These are phyloP conservation scores for Entoloma clypeatum DNA, from an alignment of 1,284 basidiomycete genomes.

Conservation along the genomic window DNA sequence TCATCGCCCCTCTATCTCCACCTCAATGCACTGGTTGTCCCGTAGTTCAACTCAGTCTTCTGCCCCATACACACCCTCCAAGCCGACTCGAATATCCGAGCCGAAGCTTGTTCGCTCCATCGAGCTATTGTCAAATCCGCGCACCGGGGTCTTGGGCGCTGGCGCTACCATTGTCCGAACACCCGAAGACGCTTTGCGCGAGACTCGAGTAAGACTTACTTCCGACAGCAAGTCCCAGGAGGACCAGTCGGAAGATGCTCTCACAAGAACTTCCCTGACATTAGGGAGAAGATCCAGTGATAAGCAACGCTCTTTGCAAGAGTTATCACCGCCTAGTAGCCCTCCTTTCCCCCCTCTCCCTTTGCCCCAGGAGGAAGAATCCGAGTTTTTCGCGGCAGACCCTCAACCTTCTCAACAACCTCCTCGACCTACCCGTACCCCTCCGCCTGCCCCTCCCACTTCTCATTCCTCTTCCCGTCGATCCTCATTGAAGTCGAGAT, in stretches of 20 bases:
- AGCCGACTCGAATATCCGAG: slow-evolving; percentile 57
- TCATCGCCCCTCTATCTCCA: slow-evolving; percentile 38
- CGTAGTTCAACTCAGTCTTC: slow-evolving; percentile 33
- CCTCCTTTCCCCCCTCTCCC: slow-evolving; percentile 56
- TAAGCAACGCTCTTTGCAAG: slow-evolving; percentile 12
- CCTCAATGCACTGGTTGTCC: slow-evolving; percentile 50
- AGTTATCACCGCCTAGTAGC: slow-evolving; percentile 36
- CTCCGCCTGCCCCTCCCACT: slow-evolving; percentile 29
- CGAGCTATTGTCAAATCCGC: slow-evolving; percentile 38
- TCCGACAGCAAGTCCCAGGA: slow-evolving; percentile 22
- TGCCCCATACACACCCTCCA: slow-evolving; percentile 31
- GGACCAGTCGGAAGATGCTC: slow-evolving; percentile 4
- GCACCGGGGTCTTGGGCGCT: slow-evolving; percentile 52
- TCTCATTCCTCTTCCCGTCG: slow-evolving; percentile 28
- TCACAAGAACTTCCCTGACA: slow-evolving; percentile 11
- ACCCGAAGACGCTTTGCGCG: slow-evolving; percentile 65
- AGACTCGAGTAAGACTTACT: slow-evolving; percentile 37
- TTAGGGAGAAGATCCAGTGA: slow-evolving; percentile 6
- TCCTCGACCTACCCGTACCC: slow-evolving; percentile 36
- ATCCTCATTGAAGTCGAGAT: slow-evolving; percentile 41
- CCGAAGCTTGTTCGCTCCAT: slow-evolving; percentile 51
- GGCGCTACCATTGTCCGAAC: slow-evolving; percentile 73
- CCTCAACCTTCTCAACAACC: slow-evolving; percentile 24
- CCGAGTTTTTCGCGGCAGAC: slow-evolving; percentile 26
- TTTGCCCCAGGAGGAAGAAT: slow-evolving; percentile 28